Conservation (phyloP, 1,284 basidiomycete genomes). For the Trichosporon sp. region DNA sequence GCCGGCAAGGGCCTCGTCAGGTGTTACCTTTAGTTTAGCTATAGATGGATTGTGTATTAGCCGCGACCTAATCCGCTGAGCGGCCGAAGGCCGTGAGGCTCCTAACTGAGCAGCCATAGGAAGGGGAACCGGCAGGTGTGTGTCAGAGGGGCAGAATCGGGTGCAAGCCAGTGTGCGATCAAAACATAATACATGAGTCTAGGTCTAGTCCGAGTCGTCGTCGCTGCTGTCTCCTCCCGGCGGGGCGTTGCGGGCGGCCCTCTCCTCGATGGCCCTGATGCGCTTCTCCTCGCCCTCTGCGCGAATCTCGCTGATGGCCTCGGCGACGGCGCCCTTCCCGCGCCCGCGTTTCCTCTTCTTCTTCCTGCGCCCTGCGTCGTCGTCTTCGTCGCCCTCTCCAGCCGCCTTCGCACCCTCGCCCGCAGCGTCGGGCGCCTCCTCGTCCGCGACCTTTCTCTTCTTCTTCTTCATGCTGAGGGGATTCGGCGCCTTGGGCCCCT, state of each 20-base stretch:
- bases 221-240: constrained; percentile 19
- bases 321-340: constrained; percentile 37
- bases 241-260: neutral
- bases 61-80: neutral
- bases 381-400: constrained; percentile 21
- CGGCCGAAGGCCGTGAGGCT: neutral
- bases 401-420: constrained; percentile 8
- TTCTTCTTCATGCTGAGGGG: constrained; percentile 91
- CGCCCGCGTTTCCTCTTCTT: constrained; percentile 41
- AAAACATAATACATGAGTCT: neutral
- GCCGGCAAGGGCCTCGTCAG: constrained; percentile 56
- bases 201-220: constrained; percentile 21
- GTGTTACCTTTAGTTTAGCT: constrained; percentile 38
- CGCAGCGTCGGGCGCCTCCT: constrained; percentile 7
- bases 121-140: too few species aligned
- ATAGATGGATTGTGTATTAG: constrained; percentile 14
- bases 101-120: too few species aligned
- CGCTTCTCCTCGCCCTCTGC: constrained; percentile 18
- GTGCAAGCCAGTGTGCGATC: neutral
- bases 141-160: too few species aligned
- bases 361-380: constrained; percentile 24
- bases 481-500: constrained; percentile 75
- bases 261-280: neutral
- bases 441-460: constrained; percentile 45
- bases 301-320: constrained; percentile 37